Base-by-base conservation (phyloP, 2,329 filamentous ascomycete genomes). In the Cyanodermella asteris region DNA sequence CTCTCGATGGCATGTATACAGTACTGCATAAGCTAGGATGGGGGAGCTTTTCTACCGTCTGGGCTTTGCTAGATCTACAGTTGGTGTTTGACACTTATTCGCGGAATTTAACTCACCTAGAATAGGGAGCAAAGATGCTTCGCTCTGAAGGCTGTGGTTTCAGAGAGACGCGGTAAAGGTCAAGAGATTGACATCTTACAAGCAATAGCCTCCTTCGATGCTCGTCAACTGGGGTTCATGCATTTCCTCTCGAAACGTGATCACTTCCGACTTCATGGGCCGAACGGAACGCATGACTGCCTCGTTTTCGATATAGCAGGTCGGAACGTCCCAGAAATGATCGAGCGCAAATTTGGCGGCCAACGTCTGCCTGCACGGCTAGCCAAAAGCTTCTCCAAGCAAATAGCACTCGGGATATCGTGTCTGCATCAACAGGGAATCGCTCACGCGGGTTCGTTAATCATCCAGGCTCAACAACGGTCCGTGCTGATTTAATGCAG, bases 21-120 rank as follows among this genome's bases (percentile, higher is more conserved):
- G 38, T 57, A 22, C 33, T 51, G 25, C 46, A 54, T 27, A 59
- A 59, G 36, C 36, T 58, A 18, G 53, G 54, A 16, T 50, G 43
- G 18, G 53, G 56, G 14, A 45, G 46, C 3, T 55, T 38, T 34
- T 50, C 51, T 5, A 59, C 51, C 5, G 47, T 57, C 22, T 59
- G 50, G 55, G 45, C 57, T 19, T 51, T 47, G 20, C 36, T 37
- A 5, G 42, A 50, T 34, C 31, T 28, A 18, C 23, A 35, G 42
- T 45, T 14, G n/a, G n/a, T n/a, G n/a, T n/a, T n/a, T n/a, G n/a
- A n/a, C n/a, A n/a, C n/a, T n/a, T n/a, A n/a, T n/a, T n/a, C n/a
- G n/a, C n/a, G n/a, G 33, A 35, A 33, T 25, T 29, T 23, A 28
- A 14, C 4, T 22, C 13, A 16, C 16, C 14, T 22, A 18, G 10